phyloP scores from a whole-genome alignment of 164 flowering plant genomes.

The Kingdonia uniflora region DNA sequence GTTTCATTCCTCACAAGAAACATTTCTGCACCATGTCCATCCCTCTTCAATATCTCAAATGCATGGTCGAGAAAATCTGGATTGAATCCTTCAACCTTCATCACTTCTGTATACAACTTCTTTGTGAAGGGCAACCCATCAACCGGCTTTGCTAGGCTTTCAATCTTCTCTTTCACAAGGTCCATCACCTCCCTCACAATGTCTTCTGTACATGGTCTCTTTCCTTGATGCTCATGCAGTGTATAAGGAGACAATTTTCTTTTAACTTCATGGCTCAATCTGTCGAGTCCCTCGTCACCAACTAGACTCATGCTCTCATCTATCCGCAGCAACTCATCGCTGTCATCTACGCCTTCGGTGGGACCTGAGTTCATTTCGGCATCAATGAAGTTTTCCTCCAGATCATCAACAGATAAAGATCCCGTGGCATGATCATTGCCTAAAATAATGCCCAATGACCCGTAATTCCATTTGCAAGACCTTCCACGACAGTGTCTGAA shows the following conservation, averaged over 20 bases:
- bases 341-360: not conserved
- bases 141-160: not conserved
- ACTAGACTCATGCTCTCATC: not conserved
- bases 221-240: not conserved
- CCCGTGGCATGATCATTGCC: not conserved
- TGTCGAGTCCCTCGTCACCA: conserved; percentile 4
- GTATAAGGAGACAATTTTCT: not conserved
- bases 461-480: conserved; percentile 8
- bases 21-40: conserved; percentile 7
- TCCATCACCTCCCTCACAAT: conserved; percentile 7
- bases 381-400: not conserved
- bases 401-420: not conserved
- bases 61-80: conserved; percentile 8
- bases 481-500: conserved; percentile 8
- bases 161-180: conserved; percentile 2
- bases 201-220: conserved; percentile 3
- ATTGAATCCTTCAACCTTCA: conserved; percentile 10
- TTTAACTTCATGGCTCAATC: conserved; percentile 1
- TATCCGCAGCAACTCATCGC: not conserved
- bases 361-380: conserved; percentile 8
- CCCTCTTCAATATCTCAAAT: conserved; percentile 6
- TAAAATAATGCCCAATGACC: conserved; percentile 1
- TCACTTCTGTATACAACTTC: conserved; percentile 7
- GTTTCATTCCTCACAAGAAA: conserved; percentile 7
- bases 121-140: conserved; percentile 6